Evolutionary conservation across 2,329 filamentous ascomycete genomes (phyloP).

Genomic region (Curvularia verruculosa): DNA sequence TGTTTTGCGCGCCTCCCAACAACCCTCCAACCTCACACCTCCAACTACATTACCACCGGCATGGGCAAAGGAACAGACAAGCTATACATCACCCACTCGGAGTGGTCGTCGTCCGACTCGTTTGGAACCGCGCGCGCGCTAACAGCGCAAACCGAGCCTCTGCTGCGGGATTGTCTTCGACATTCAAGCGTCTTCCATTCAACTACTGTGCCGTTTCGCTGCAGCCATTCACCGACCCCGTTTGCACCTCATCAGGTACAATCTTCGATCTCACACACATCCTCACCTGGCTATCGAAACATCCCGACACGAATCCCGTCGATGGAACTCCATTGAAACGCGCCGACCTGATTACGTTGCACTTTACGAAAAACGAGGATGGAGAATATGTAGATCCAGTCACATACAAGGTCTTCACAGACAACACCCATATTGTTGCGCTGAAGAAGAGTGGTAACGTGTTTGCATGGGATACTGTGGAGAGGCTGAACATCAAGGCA

Average conservation of each 20-base stretch:
- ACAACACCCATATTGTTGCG: slow-evolving; percentile 96
- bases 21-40: not conserved
- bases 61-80: slow-evolving; percentile 53
- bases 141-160: slow-evolving; percentile 63
- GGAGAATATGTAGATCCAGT: slow-evolving; percentile 94
- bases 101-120: slow-evolving; percentile 92
- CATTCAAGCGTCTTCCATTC: slow-evolving; percentile 90
- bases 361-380: slow-evolving; percentile 90
- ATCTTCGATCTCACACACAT: slow-evolving; percentile 98
- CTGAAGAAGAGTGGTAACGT: slow-evolving; percentile 88
- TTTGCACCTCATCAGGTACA: slow-evolving; percentile 84
- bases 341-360: slow-evolving; percentile 85
- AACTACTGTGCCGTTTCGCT: slow-evolving; percentile 97
- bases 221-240: slow-evolving; percentile 92
- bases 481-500: slow-evolving; percentile 92
- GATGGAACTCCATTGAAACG: slow-evolving; percentile 78
- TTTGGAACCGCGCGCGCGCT: slow-evolving; percentile 79
- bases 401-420: slow-evolving; percentile 95
- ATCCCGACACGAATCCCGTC: slow-evolving; percentile 90
- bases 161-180: slow-evolving; percentile 57
- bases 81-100: slow-evolving; percentile 84
- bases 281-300: slow-evolving; percentile 89
- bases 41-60: not conserved
- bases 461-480: slow-evolving; percentile 94
- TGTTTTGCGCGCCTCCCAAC: slow-evolving; percentile 11